phyloP scores from a whole-genome alignment of 768 basidiomycete genomes.

The Psilocybe tampanensis region DNA sequence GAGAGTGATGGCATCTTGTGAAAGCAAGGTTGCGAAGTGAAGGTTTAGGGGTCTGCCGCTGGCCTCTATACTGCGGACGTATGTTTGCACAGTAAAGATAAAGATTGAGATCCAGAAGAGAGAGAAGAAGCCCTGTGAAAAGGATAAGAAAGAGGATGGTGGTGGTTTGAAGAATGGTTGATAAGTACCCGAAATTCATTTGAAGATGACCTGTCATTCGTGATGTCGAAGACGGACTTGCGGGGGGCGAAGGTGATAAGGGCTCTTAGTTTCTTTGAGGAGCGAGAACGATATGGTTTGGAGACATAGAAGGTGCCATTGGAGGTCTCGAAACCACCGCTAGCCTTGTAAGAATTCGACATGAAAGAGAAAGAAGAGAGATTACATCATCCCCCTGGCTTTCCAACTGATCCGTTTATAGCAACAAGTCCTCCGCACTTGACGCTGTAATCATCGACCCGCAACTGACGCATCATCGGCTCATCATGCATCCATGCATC shows the following conservation, averaged over 20 bases:
- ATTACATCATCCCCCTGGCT: not conserved
- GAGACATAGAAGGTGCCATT: conserved; percentile 75
- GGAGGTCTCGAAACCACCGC: conserved; percentile 52
- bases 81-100: conserved; percentile 77
- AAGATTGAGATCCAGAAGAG: conserved; percentile 94
- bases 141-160: conserved; percentile 3
- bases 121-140: conserved; percentile 82
- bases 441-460: not conserved
- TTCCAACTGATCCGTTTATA: not conserved
- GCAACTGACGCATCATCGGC: not conserved
- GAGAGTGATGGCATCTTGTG: conserved; percentile 79
- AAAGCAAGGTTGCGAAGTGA: conserved; percentile 85
- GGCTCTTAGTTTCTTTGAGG: conserved; percentile 78
- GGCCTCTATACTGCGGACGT: conserved; percentile 75
- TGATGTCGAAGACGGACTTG: conserved; percentile 82
- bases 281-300: conserved; percentile 72
- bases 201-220: conserved; percentile 67
- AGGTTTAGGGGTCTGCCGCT: conserved; percentile 78
- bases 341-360: conserved; percentile 28
- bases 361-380: conserved; percentile 1
- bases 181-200: conserved; percentile 90
- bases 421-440: not conserved
- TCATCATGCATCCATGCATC: too few species aligned
- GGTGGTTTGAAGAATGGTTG: conserved; percentile 20
- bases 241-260: conserved; percentile 87